Percentiles rank a stretch among this genome's conserved stretches.
phyloP scores from a whole-genome alignment of 805 yeast species.

The Pichia heedii region DNA sequence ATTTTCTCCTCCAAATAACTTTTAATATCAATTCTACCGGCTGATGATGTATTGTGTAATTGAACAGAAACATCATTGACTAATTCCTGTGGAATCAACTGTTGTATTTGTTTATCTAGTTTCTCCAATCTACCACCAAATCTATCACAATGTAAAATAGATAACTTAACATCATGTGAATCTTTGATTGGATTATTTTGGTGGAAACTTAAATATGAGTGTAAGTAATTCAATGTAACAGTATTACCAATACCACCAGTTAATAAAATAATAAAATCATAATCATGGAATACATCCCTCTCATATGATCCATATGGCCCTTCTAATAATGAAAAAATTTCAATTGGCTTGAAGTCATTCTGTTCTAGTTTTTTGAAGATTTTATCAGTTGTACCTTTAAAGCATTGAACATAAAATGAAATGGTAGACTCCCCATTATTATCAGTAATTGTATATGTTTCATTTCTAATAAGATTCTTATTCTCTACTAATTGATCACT shows the following conservation, averaged over 20 bases:
- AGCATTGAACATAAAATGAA: slow-evolving; percentile 4
- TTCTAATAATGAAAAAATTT: slow-evolving; percentile 2
- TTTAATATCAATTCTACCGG: neutral
- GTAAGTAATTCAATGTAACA: slow-evolving; percentile 1
- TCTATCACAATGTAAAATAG: too few relatives aligned
- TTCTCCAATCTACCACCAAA: too few relatives aligned
- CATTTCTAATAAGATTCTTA: too few relatives aligned
- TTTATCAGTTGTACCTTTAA: slow-evolving; percentile 4
- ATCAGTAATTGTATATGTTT: too few relatives aligned
- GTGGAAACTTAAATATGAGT: neutral
- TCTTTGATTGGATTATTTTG: too few relatives aligned
- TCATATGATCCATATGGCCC: slow-evolving; percentile 10
- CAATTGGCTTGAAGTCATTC: neutral
- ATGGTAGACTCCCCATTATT: neutral
- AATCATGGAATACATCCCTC: neutral
- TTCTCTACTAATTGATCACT: too few relatives aligned
- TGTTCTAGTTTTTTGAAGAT: neutral
- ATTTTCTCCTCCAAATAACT: neutral
- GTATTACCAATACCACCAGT: slow-evolving; percentile 10
- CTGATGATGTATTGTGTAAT: neutral
- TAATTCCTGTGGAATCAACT: neutral
- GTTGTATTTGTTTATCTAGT: too few relatives aligned
- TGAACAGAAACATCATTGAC: neutral
- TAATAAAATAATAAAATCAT: slow-evolving; percentile 1
- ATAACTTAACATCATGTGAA: too few relatives aligned